phyloP scores from a whole-genome alignment of 176 grass and related monocot genomes.

The Cenchrus americanus region DNA sequence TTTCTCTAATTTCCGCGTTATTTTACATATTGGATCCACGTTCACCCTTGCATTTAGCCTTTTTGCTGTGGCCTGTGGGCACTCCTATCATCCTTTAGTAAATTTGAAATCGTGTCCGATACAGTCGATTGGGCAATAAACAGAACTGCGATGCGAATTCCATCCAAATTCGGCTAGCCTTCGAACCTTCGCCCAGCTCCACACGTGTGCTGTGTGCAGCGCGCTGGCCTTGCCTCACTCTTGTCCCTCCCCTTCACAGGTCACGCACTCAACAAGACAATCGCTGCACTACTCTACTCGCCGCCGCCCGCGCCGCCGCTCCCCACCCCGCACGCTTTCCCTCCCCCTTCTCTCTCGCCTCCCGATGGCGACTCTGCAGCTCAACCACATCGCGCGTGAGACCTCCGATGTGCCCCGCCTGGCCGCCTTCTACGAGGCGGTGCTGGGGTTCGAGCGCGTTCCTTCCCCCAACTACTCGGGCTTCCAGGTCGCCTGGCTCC shows the following conservation, averaged over 20 bases:
- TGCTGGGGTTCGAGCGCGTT: conserved; percentile 80
- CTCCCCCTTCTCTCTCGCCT: background rate
- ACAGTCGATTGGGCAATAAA: too few species aligned
- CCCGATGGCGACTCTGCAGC: conserved; percentile 67
- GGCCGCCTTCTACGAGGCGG: conserved; percentile 87
- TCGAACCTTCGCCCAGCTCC: background rate
- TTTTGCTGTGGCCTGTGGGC: background rate
- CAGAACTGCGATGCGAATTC: background rate
- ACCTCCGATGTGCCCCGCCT: conserved; percentile 80
- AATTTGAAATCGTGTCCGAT: background rate
- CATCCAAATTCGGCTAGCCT: too few species aligned
- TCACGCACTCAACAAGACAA: background rate
- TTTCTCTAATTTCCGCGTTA: background rate
- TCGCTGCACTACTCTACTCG: background rate
- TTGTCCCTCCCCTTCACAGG: too few species aligned
- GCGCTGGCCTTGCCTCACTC: too few species aligned
- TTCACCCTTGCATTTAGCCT: too few species aligned
- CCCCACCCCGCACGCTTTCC: background rate
- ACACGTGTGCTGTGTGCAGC: conserved; percentile 43
- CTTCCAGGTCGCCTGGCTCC: conserved; percentile 79
- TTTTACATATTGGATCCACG: background rate
- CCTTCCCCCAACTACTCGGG: conserved; percentile 45
- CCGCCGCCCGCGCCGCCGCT: conserved; percentile 25
- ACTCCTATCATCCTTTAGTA: background rate
- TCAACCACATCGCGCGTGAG: conserved; percentile 87